Conservation (phyloP, 176 grass and related monocot species). For the Saccharum officinarum region DNA sequence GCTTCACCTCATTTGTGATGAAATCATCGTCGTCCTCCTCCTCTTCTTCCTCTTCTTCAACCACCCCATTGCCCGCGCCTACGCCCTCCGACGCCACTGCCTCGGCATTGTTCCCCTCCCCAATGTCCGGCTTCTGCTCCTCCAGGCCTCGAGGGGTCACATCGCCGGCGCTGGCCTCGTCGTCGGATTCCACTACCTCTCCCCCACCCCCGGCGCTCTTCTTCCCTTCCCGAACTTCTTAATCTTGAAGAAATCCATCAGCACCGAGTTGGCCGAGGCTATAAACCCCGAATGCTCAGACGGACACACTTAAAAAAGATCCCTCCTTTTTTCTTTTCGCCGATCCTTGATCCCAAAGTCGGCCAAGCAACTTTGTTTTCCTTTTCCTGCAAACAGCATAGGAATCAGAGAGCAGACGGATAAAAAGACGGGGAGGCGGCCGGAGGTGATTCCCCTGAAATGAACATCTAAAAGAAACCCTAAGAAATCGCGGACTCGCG, state of each 20-base stretch:
- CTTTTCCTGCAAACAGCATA: slow-evolving; percentile 30
- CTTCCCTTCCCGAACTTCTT: slow-evolving; percentile 56
- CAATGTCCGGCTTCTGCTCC: slow-evolving; percentile 18
- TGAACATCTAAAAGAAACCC: background rate
- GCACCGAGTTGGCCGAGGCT: background rate
- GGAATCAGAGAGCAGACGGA: background rate
- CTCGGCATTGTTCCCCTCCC: slow-evolving; percentile 18
- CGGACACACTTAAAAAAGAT: background rate
- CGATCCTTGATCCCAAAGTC: slow-evolving; percentile 10
- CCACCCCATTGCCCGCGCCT: slow-evolving; percentile 8
- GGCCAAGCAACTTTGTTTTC: slow-evolving; percentile 8
- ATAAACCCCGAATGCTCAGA: background rate
- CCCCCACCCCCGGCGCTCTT: slow-evolving; percentile 35
- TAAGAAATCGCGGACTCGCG: background rate
- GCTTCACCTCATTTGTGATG: slow-evolving; percentile 87
- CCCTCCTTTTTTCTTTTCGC: background rate
- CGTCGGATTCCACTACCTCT: slow-evolving; percentile 20
- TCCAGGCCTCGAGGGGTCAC: background rate
- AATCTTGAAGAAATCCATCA: slow-evolving; percentile 94
- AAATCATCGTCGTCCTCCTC: slow-evolving; percentile 72
- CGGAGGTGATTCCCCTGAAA: background rate
- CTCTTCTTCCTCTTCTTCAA: slow-evolving; percentile 24
- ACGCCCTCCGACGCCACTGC: background rate
- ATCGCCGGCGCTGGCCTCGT: slow-evolving; percentile 11
- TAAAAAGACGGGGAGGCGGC: background rate